A percentile compares a stretch with the other conserved stretches of the same genome.
Evolutionary conservation across 139 green algal species (phyloP).

Genomic region (Cymbomonas tetramitiformis): DNA sequence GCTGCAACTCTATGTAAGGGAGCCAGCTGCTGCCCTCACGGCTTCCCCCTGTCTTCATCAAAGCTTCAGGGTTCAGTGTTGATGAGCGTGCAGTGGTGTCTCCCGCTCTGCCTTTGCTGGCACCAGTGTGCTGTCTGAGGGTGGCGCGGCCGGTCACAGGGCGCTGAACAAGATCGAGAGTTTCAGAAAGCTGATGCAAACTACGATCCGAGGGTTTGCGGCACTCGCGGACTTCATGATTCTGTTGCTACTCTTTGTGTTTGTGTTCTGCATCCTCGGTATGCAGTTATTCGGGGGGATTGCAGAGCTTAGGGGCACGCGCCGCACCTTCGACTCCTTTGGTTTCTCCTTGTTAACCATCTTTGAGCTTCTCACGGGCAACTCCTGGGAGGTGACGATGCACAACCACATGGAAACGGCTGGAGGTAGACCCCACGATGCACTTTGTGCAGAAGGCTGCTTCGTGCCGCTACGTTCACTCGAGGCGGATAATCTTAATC

Average conservation of each 20-base stretch:
- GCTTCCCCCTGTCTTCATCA: too few relatives aligned
- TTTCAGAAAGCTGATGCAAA: slow-evolving; percentile 1
- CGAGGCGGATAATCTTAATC: too few relatives aligned
- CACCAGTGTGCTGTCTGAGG: too few relatives aligned
- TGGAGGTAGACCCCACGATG: too few relatives aligned
- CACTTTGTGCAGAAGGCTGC: too few relatives aligned
- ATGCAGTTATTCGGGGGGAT: slow-evolving; percentile 14
- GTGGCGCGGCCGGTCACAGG: too few relatives aligned
- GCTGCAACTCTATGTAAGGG: too few relatives aligned
- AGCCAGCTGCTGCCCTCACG: too few relatives aligned
- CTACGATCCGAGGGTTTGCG: not conserved
- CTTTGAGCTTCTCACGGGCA: slow-evolving; percentile 30
- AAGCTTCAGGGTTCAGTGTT: too few relatives aligned
- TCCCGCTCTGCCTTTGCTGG: too few relatives aligned
- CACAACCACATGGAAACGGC: not conserved
- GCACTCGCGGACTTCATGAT: not conserved
- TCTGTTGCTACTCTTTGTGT: slow-evolving; percentile 13
- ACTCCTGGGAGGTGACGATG: slow-evolving; percentile 17
- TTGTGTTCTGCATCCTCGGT: slow-evolving; percentile 18
- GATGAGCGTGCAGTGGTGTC: too few relatives aligned
- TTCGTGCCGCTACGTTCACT: too few relatives aligned
- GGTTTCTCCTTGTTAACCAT: slow-evolving; percentile 19
- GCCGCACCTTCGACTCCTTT: slow-evolving; percentile 29
- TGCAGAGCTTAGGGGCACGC: not conserved
- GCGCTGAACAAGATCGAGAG: not conserved